phyloP scores from a whole-genome alignment of 208 protist genomes.

The Leptomonas pyrrhocoris region DNA sequence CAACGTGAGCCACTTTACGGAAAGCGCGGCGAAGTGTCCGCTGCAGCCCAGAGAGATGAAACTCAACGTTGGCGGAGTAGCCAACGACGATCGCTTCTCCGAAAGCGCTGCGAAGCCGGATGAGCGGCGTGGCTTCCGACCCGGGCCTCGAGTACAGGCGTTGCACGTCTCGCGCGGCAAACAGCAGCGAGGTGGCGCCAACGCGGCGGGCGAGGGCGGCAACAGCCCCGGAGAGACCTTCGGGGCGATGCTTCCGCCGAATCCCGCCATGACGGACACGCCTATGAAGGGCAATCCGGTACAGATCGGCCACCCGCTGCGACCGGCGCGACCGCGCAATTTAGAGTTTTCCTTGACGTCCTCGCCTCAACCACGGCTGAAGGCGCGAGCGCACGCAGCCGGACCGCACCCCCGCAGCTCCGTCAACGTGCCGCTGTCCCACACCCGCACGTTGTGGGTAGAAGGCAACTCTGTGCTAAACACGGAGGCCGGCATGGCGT shows the following conservation, averaged over 20 bases:
- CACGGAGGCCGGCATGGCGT: slow-evolving; percentile 44
- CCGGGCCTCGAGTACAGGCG: slow-evolving; percentile 20
- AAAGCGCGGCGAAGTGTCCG: slow-evolving; percentile 28
- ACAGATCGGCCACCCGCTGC: background rate
- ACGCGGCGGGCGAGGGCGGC: background rate
- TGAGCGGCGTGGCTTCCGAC: slow-evolving; percentile 37
- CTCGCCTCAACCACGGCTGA: slow-evolving; percentile 15
- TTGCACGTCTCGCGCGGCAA: slow-evolving; percentile 9
- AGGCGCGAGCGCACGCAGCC: slow-evolving; percentile 1
- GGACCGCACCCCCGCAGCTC: slow-evolving; percentile 21
- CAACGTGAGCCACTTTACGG: slow-evolving; percentile 6
- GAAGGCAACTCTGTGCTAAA: slow-evolving; percentile 74
- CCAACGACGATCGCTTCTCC: slow-evolving; percentile 28
- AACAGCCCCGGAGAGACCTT: background rate
- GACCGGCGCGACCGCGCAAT: background rate
- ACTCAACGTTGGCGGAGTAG: slow-evolving; percentile 31
- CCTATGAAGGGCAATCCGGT: slow-evolving; percentile 14
- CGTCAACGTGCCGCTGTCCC: slow-evolving; percentile 6
- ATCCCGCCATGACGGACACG: background rate
- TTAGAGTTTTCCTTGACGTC: slow-evolving; percentile 18
- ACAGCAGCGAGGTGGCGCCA: background rate
- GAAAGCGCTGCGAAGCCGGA: slow-evolving; percentile 19
- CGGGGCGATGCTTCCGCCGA: background rate
- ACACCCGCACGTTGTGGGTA: slow-evolving; percentile 52
- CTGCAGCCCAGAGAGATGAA: slow-evolving; percentile 70